Base-by-base conservation (phyloP, 2,329 filamentous ascomycete species). In the Hypoxylon sp. region DNA sequence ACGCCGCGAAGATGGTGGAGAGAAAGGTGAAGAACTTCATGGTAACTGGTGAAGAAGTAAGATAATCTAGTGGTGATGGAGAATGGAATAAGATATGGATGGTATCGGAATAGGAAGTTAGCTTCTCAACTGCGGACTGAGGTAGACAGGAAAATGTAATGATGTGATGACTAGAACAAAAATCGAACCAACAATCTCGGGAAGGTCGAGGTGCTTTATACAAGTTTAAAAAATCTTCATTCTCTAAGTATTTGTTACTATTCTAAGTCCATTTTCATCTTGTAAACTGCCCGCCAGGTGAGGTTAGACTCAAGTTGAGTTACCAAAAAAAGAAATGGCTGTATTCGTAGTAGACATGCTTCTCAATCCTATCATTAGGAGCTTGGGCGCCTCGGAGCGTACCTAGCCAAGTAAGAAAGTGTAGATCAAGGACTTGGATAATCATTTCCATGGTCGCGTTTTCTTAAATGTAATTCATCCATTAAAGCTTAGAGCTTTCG, bases 21-120 rank as follows among this genome's bases (percentile, higher is more conserved):
- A 47, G 7, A 4, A 47, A n/a, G 24, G 44, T 5, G 44, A 28
- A 22, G 44, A 47, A 47, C 44, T 47, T 47, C 44, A 47, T 47
- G 22, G 5, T 47, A 22, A 7, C 44, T 13, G 15, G 11, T 13
- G 24, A 28, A 28, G 15, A 28, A 15, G 22, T 47, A 47, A n/a
- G 22, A n/a, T 47, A 8, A 6, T 26, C 8, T 5, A 44, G 41
- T 4, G 2, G 19, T 19, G 41, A 22, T 44, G 19, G 41, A 2
- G 41, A 44, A 44, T 20, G 10, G 41, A 13, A 32, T 39, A 17
- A 15, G 17, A 17, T 3, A 5, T 39, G 4, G 3, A 39, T n/a
- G 34, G 34, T n/a, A 17, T 39, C 17, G 34, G 4, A 6, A 5
- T 17, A 39, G 13, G 10, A 39, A n/a, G 13, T 39, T 39, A 15